Conservation (phyloP, 176 grass and related monocot genomes). For the Carex myosuroides region DNA sequence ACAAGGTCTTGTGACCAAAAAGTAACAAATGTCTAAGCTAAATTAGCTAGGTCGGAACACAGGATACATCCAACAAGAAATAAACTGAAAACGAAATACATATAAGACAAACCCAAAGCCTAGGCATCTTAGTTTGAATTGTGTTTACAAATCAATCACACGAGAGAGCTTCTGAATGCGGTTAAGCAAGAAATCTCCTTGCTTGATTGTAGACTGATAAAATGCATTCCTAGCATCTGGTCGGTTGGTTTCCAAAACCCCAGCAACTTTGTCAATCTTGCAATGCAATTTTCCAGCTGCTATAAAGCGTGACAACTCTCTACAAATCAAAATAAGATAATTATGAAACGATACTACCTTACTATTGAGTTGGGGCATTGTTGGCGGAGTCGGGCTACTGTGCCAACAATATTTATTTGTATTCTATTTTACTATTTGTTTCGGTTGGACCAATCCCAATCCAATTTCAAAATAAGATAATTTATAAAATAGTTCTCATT, state of each 20-base stretch:
- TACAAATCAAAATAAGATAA: conserved; percentile 14
- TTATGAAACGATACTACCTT: background rate
- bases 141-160: conserved; percentile 76
- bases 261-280: conserved; percentile 97
- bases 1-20: background rate
- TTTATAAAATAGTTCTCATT: background rate
- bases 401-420: background rate
- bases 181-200: conserved; percentile 94
- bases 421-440: background rate
- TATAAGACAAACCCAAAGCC: background rate
- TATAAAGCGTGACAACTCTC: conserved; percentile 95
- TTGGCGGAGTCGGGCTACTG: background rate
- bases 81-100: background rate
- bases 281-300: conserved; percentile 96
- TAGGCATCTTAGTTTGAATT: background rate
- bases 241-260: conserved; percentile 83
- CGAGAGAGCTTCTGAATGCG: conserved; percentile 92
- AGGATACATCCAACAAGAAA: background rate
- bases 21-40: conserved; percentile 1
- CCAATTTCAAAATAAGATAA: background rate
- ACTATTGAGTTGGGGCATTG: background rate
- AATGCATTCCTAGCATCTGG: conserved; percentile 88
- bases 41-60: background rate
- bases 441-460: background rate
- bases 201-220: conserved; percentile 97